These are phyloP conservation scores for Cicer chorassanicum DNA, from an alignment of 306 rosid species.

Conservation along the genomic window DNA sequence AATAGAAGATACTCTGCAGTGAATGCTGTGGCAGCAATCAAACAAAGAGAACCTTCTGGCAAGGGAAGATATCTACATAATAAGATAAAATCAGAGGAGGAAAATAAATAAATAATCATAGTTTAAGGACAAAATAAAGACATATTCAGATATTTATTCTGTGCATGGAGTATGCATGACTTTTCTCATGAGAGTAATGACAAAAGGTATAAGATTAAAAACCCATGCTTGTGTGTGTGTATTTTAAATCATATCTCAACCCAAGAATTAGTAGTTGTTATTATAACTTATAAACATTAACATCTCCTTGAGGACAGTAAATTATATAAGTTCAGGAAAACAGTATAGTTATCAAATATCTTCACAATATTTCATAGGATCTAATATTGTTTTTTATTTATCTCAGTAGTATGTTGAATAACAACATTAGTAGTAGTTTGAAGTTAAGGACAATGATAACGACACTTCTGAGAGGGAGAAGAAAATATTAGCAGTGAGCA, in stretches of 20 bases:
- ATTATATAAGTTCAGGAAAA: background rate
- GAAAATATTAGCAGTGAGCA: slow-evolving; percentile 6
- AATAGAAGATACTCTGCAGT: slow-evolving; percentile 77
- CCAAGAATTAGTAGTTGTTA: slow-evolving; percentile 7
- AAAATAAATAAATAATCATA: slow-evolving; percentile 22
- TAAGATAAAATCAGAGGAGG: background rate
- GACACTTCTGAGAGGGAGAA: background rate
- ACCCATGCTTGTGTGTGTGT: background rate
- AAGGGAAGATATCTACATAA: slow-evolving; percentile 60
- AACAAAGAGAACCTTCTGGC: slow-evolving; percentile 74
- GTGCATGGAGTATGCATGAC: background rate
- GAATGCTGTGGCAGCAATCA: slow-evolving; percentile 77
- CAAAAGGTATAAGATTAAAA: background rate
- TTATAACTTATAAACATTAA: background rate
- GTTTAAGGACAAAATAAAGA: slow-evolving; percentile 1
- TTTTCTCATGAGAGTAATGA: slow-evolving; percentile 6
- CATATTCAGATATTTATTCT: background rate
- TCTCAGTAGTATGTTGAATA: background rate
- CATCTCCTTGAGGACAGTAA: background rate
- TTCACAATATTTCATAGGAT: background rate
- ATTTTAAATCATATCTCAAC: background rate
- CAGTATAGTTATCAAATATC: background rate
- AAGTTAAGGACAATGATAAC: slow-evolving; percentile 1
- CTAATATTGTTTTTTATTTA: background rate
- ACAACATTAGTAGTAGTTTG: background rate